phyloP scores from a whole-genome alignment of 2,329 filamentous ascomycete genomes.

The Aspergillus nomiae region DNA sequence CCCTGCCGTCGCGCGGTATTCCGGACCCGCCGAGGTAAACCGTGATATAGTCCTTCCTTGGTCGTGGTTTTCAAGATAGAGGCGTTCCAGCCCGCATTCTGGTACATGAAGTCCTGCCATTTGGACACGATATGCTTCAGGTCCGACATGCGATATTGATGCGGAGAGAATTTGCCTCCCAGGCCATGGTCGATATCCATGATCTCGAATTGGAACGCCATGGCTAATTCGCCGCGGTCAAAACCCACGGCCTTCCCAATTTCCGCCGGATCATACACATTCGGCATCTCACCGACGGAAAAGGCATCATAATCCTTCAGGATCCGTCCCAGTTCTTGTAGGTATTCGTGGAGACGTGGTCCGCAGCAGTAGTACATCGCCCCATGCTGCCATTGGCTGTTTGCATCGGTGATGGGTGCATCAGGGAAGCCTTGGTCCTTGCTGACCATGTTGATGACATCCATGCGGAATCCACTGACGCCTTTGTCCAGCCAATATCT shows the following conservation, averaged over 20 bases:
- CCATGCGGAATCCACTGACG: conserved; percentile 71
- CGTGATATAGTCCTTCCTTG: not conserved
- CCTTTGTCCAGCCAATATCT: conserved; percentile 76
- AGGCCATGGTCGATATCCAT: conserved; percentile 59
- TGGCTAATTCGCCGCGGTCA: conserved; percentile 62
- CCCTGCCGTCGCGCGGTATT: not conserved
- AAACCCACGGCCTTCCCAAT: conserved; percentile 56
- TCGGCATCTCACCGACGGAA: conserved; percentile 63
- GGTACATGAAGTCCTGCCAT: not conserved
- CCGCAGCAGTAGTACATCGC: not conserved
- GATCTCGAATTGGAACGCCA: conserved; percentile 71
- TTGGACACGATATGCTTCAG: not conserved
- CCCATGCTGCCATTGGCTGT: not conserved
- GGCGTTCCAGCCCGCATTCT: not conserved
- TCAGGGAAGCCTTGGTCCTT: conserved; percentile 59
- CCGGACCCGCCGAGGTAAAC: not conserved
- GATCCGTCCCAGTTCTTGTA: conserved; percentile 52
- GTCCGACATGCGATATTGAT: conserved; percentile 58
- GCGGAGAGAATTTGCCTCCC: conserved; percentile 56
- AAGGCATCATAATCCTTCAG: conserved; percentile 59
- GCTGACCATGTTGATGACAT: conserved; percentile 71
- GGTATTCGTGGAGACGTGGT: not conserved
- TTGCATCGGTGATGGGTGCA: conserved; percentile 42
- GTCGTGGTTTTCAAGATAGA: not conserved
- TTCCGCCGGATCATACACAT: conserved; percentile 47